Evolutionary conservation across 306 rosid genomes (phyloP).

Genomic region (Mucuna pruriens): DNA sequence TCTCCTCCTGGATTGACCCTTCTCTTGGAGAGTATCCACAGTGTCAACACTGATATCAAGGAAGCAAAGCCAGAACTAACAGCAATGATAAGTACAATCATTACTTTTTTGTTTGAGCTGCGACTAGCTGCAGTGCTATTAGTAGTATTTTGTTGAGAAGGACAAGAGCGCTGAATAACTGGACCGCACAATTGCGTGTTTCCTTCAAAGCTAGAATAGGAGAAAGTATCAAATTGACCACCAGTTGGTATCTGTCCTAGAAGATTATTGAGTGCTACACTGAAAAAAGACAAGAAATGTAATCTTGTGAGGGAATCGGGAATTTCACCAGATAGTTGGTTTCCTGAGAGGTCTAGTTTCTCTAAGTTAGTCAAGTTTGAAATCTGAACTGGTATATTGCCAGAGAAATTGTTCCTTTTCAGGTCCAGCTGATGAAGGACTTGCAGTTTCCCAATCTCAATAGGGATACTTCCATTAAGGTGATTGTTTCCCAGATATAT

Average conservation of each 20-base stretch:
- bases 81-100: conserved; percentile 51
- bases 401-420: conserved; percentile 70
- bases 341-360: conserved; percentile 74
- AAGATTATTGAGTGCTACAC: conserved; percentile 80
- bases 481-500: conserved; percentile 67
- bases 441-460: conserved; percentile 66
- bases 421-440: conserved; percentile 70
- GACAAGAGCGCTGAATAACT: conserved; percentile 62
- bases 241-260: conserved; percentile 81
- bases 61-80: conserved; percentile 59
- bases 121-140: conserved; percentile 10
- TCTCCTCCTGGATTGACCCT: conserved; percentile 83
- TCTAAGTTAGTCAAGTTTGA: conserved; percentile 75
- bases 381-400: conserved; percentile 70
- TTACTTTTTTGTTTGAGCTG: conserved; percentile 52
- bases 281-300: conserved; percentile 84
- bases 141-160: conserved; percentile 34
- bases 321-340: conserved; percentile 76
- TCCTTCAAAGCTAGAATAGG: conserved; percentile 70
- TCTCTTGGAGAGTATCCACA: conserved; percentile 86
- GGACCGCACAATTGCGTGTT: conserved; percentile 70
- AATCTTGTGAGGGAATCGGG: conserved; percentile 71
- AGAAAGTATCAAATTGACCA: conserved; percentile 81
- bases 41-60: conserved; percentile 48
- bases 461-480: conserved; percentile 70